Conservation (phyloP, 129 eudicot genomes). For the Pittosporum tobira region DNA sequence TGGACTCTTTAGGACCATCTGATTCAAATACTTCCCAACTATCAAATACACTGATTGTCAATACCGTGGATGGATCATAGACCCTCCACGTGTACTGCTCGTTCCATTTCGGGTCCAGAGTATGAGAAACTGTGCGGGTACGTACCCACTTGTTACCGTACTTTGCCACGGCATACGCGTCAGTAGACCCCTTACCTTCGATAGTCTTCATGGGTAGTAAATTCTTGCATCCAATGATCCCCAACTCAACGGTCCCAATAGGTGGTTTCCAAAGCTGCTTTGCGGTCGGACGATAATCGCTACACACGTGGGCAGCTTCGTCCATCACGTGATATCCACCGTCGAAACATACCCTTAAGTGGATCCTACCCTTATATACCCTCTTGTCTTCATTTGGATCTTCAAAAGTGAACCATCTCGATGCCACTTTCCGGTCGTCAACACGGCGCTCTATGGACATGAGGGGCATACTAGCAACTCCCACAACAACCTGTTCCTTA, state of each 20-base stretch:
- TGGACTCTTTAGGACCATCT: conserved; percentile 35
- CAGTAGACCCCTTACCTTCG: conserved; percentile 63
- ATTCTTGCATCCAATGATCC: conserved; percentile 77
- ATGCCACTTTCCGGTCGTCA: conserved; percentile 68
- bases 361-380: conserved; percentile 60
- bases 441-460: conserved; percentile 85
- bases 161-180: conserved; percentile 86
- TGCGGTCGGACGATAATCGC: conserved; percentile 94
- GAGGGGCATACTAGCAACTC: conserved; percentile 52
- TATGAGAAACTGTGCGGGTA: conserved; percentile 69
- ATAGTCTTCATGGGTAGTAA: conserved; percentile 68
- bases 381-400: conserved; percentile 59
- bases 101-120: conserved; percentile 77
- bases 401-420: conserved; percentile 74
- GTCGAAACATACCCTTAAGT: conserved; percentile 73
- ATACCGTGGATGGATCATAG: conserved; percentile 80
- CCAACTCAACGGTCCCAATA: conserved; percentile 67
- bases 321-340: conserved; percentile 99
- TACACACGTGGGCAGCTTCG: conserved; percentile 81
- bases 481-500: conserved; percentile 40
- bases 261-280: conserved; percentile 94
- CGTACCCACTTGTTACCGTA: conserved; percentile 92
- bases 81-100: conserved; percentile 98
- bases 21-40: conserved; percentile 52
- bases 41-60: conserved; percentile 80